These are phyloP conservation scores for Aspergillus phoenicis DNA, from an alignment of 2,329 filamentous ascomycete species.

Conservation along the genomic window DNA sequence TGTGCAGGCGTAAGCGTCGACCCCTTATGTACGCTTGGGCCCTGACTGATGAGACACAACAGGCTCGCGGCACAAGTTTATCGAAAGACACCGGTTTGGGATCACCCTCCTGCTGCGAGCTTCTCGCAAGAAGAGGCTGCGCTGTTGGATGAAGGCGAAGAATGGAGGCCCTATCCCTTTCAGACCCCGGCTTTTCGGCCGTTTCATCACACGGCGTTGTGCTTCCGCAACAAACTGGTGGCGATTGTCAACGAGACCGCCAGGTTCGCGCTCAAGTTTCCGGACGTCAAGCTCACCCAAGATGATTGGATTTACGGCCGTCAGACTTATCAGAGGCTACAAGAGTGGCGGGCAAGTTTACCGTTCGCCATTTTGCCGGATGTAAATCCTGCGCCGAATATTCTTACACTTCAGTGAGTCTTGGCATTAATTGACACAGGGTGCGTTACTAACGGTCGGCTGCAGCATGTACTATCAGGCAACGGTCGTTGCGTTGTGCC, in stretches of 20 bases:
- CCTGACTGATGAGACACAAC: conserved; percentile 4
- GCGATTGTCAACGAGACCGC: conserved; percentile 21
- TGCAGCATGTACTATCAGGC: conserved; percentile 25
- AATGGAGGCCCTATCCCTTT: conserved; percentile 24
- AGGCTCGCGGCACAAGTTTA: conserved; percentile 29
- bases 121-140: conserved; percentile 22
- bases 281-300: conserved; percentile 1
- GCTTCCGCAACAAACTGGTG: conserved; percentile 17
- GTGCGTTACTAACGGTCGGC: not conserved
- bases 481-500: conserved; percentile 21
- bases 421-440: no score
- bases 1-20: conserved; percentile 23
- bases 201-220: conserved; percentile 17
- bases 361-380: conserved; percentile 17
- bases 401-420: conserved; percentile 25
- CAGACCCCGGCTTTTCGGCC: conserved; percentile 13
- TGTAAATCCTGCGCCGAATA: conserved; percentile 22
- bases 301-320: conserved; percentile 21
- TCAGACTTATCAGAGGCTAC: conserved; percentile 13
- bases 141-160: conserved; percentile 16
- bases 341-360: conserved; percentile 17
- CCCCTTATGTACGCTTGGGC: not conserved
- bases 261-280: conserved; percentile 16
- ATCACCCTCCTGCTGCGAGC: conserved; percentile 18
- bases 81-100: conserved; percentile 22